phyloP scores from a whole-genome alignment of 2,329 filamentous ascomycete species.

The Cladosporium sphaerospermum region DNA sequence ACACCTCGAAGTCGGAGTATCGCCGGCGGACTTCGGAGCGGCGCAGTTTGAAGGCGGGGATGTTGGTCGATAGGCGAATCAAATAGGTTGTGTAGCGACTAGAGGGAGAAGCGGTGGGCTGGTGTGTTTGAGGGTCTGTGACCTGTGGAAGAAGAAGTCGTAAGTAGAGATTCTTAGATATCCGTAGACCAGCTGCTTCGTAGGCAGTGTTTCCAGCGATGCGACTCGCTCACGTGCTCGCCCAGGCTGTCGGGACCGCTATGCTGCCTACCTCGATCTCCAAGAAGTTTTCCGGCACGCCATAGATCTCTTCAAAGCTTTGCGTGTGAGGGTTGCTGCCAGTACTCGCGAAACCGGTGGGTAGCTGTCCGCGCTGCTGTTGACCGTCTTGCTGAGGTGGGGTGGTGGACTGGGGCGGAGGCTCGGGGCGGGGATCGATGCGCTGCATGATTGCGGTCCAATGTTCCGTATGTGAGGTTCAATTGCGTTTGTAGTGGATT shows the following conservation, averaged over 20 bases:
- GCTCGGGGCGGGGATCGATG: constrained; percentile 23
- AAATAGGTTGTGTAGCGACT: constrained; percentile 94
- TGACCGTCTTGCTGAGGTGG: constrained; percentile 12
- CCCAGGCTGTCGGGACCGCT: neutral
- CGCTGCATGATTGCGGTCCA: constrained; percentile 22
- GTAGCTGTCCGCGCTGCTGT: constrained; percentile 15
- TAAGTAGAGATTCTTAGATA: neutral
- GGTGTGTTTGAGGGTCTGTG: constrained; percentile 86
- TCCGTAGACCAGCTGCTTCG: neutral
- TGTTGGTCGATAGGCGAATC: constrained; percentile 96
- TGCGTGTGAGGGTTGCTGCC: constrained; percentile 44
- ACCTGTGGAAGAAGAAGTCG: constrained; percentile 51
- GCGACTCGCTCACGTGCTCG: neutral
- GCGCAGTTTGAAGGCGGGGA: constrained; percentile 95
- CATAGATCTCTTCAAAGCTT: constrained; percentile 98
- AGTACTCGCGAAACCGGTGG: constrained; percentile 29
- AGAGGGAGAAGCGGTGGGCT: constrained; percentile 57
- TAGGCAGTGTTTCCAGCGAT: neutral
- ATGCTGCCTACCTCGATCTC: constrained; percentile 75
- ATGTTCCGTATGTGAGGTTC: too few relatives aligned
- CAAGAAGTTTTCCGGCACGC: constrained; percentile 94
- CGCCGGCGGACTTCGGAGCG: constrained; percentile 77
- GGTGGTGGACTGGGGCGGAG: constrained; percentile 13
- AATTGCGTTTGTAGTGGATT: neutral
- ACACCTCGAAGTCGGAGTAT: constrained; percentile 98